Evolutionary conservation across 495 filamentous ascomycete species (phyloP).

Genomic region (Entonaema liquescens): DNA sequence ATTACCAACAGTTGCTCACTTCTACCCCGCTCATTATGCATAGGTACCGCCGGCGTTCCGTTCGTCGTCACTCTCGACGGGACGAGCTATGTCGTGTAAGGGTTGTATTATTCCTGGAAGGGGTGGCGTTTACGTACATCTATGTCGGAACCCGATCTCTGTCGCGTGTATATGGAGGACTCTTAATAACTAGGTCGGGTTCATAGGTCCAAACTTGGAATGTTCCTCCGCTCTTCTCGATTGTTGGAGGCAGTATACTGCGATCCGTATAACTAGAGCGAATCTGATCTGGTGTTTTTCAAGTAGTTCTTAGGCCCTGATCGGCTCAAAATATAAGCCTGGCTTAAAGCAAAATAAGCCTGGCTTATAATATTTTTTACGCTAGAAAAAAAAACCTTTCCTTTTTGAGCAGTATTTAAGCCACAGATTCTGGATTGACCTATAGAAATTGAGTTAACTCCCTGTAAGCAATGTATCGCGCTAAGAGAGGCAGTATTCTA

Average conservation of each 20-base stretch:
- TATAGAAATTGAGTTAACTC: too few species aligned
- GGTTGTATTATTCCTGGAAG: conserved; percentile 12
- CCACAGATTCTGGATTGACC: too few species aligned
- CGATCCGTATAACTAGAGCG: neutral
- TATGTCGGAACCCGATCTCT: conserved; percentile 5
- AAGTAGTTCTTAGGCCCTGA: too few species aligned
- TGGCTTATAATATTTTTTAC: too few species aligned
- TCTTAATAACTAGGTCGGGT: neutral
- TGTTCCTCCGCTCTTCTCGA: neutral
- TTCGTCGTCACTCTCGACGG: neutral
- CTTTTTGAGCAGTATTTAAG: too few species aligned
- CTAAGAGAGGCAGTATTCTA: too few species aligned
- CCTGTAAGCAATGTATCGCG: too few species aligned
- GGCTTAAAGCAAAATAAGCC: too few species aligned
- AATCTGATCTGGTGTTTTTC: neutral
- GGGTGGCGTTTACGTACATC: conserved; percentile 4
- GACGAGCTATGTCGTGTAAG: conserved; percentile 17
- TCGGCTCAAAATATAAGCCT: too few species aligned
- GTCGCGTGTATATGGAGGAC: conserved; percentile 1
- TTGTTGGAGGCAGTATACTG: neutral
- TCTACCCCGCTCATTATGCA: conserved; percentile 10
- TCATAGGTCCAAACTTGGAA: neutral
- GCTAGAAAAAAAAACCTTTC: too few species aligned
- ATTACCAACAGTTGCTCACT: conserved; percentile 3
- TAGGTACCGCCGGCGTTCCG: neutral